Conservation (phyloP, 2,329 filamentous ascomycete species). For the Pezicula rhizophila region DNA sequence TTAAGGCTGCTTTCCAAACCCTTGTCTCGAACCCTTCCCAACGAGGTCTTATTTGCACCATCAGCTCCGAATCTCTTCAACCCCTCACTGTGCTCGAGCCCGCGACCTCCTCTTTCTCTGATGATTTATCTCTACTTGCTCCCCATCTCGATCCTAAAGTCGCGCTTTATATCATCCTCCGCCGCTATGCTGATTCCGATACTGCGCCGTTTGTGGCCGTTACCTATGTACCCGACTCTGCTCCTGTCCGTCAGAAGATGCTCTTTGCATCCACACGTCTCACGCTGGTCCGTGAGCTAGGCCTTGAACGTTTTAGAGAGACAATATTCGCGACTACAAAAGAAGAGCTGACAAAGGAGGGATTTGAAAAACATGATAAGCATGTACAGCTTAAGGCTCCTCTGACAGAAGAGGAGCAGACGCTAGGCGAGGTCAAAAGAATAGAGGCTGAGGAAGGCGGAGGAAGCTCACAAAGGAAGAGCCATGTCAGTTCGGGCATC, state of each 20-base stretch:
- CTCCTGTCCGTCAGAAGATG: slow-evolving; percentile 81
- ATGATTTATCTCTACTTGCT: slow-evolving; percentile 57
- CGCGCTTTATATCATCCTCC: slow-evolving; percentile 70
- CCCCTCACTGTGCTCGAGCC: slow-evolving; percentile 52
- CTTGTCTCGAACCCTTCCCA: slow-evolving; percentile 56
- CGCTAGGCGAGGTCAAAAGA: slow-evolving; percentile 65
- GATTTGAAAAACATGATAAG: slow-evolving; percentile 67
- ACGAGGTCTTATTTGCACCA: slow-evolving; percentile 67
- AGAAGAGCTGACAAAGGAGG: slow-evolving; percentile 61
- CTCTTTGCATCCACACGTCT: slow-evolving; percentile 74
- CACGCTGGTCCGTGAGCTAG: slow-evolving; percentile 69
- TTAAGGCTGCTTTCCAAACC: slow-evolving; percentile 65
- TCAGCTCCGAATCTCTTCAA: slow-evolving; percentile 61
- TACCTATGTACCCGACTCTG: slow-evolving; percentile 73
- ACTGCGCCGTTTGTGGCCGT: slow-evolving; percentile 53
- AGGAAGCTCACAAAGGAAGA: slow-evolving; percentile 55
- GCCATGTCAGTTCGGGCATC: slow-evolving; percentile 37
- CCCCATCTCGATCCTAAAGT: slow-evolving; percentile 59
- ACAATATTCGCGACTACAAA: slow-evolving; percentile 66
- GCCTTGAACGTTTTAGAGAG: slow-evolving; percentile 72
- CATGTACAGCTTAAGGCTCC: slow-evolving; percentile 61
- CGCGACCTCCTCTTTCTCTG: slow-evolving; percentile 49
- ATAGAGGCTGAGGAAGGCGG: slow-evolving; percentile 69
- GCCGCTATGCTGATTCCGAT: slow-evolving; percentile 53
- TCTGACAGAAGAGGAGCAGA: slow-evolving; percentile 72